Conservation (phyloP, 2,329 filamentous ascomycete species). For the Xylaria digitata region DNA sequence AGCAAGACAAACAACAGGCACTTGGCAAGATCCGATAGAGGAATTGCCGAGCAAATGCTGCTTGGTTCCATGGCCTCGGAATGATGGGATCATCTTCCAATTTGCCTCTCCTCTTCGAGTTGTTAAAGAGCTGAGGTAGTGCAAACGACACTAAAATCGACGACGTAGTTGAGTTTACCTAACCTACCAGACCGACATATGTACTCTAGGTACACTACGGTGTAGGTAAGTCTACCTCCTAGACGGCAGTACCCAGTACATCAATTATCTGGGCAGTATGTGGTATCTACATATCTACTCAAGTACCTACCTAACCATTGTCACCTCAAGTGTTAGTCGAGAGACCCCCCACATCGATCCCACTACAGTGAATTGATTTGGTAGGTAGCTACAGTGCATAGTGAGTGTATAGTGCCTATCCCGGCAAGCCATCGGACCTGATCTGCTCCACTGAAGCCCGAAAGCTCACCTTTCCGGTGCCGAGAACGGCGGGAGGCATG, state of each 20-base stretch:
- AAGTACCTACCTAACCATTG: neutral
- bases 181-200: neutral
- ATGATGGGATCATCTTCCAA: constrained; percentile 2
- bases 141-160: neutral
- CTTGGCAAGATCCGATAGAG: neutral
- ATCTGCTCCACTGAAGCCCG: constrained; percentile 30
- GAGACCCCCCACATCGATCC: constrained; percentile 9
- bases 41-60: neutral
- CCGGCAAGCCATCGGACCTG: constrained; percentile 30
- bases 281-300: too few species aligned
- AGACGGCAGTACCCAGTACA: too few species aligned
- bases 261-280: neutral
- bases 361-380: constrained; percentile 13
- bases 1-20: neutral
- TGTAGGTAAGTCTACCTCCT: too few species aligned
- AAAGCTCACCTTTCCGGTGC: constrained; percentile 26
- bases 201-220: too few species aligned
- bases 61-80: constrained; percentile 5
- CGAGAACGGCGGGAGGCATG: constrained; percentile 25
- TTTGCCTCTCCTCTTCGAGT: neutral
- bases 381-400: neutral
- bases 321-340: too few species aligned
- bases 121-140: neutral
- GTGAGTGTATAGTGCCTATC: neutral
- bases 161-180: neutral